A percentile compares a stretch with the other conserved stretches of the same genome.
Evolutionary conservation across 768 basidiomycete genomes (phyloP).

Genomic region (Gyrodon lividus): DNA sequence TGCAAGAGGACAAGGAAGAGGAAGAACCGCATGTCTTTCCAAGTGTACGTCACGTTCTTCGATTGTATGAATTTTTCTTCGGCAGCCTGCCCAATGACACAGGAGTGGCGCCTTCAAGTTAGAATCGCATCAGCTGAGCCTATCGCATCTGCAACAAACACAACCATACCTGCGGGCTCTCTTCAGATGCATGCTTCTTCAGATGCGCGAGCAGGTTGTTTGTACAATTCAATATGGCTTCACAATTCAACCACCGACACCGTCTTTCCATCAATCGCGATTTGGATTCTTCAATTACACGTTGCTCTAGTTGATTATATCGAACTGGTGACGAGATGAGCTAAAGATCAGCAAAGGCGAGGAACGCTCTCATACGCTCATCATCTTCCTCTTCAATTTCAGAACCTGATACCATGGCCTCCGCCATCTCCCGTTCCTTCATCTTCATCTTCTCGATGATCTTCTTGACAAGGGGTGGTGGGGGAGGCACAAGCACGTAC

Average conservation of each 20-base stretch:
- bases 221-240: constrained; percentile 51
- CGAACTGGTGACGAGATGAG: constrained; percentile 39
- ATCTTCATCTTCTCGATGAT: constrained; percentile 19
- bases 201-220: constrained; percentile 52
- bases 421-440: constrained; percentile 7
- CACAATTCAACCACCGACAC: constrained; percentile 65
- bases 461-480: constrained; percentile 21
- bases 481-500: constrained; percentile 31
- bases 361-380: constrained; percentile 32
- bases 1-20: constrained; percentile 33
- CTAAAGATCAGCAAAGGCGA: constrained; percentile 20
- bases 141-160: constrained; percentile 1
- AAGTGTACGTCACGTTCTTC: constrained; percentile 48
- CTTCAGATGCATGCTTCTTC: constrained; percentile 35
- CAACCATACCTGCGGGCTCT: constrained; percentile 27
- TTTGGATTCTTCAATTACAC: constrained; percentile 47
- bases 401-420: constrained; percentile 16
- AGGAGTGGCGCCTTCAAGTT: constrained; percentile 41
- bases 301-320: constrained; percentile 37
- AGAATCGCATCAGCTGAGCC: constrained; percentile 8
- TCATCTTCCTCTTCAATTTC: constrained; percentile 22
- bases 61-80: constrained; percentile 37
- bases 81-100: constrained; percentile 61
- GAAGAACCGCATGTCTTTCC: constrained; percentile 42
- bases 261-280: constrained; percentile 44